Evolutionary conservation across 164 flowering plant genomes (phyloP).

Genomic region (Sedum album): DNA sequence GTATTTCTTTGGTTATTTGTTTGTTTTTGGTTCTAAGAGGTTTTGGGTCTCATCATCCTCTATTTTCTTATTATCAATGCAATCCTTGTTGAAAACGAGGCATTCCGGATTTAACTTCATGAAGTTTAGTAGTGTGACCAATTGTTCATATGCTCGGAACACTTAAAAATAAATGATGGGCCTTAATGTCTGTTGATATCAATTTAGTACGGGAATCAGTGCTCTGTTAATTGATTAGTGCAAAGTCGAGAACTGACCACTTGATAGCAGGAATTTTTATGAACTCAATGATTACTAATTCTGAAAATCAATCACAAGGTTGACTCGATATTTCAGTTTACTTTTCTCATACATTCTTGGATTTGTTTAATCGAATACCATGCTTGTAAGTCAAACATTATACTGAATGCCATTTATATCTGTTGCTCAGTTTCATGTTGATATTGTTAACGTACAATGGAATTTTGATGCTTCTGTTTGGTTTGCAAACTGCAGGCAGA

Average conservation of each 20-base stretch:
- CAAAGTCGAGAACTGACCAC: neutral
- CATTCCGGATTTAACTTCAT: too few relatives aligned
- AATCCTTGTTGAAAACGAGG: neutral
- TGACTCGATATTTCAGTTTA: too few relatives aligned
- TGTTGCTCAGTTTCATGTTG: neutral
- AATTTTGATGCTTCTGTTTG: neutral
- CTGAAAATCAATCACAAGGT: too few relatives aligned
- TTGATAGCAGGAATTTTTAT: neutral
- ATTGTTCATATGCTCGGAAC: too few relatives aligned
- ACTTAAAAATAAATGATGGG: too few relatives aligned
- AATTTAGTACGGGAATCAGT: too few relatives aligned
- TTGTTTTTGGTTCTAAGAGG: neutral
- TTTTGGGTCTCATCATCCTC: neutral
- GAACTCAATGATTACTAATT: too few relatives aligned
- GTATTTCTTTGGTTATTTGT: constrained; percentile 12
- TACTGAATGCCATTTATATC: too few relatives aligned
- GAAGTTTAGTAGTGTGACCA: too few relatives aligned
- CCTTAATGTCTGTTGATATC: too few relatives aligned
- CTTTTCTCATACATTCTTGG: too few relatives aligned
- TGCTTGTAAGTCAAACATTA: neutral
- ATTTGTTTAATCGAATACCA: neutral
- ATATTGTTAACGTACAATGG: neutral
- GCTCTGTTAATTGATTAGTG: neutral
- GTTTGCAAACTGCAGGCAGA: constrained; percentile 36
- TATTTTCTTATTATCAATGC: neutral